Evolutionary conservation across 441 rosid genomes (phyloP).

Genomic region (Erysimum pusillum): DNA sequence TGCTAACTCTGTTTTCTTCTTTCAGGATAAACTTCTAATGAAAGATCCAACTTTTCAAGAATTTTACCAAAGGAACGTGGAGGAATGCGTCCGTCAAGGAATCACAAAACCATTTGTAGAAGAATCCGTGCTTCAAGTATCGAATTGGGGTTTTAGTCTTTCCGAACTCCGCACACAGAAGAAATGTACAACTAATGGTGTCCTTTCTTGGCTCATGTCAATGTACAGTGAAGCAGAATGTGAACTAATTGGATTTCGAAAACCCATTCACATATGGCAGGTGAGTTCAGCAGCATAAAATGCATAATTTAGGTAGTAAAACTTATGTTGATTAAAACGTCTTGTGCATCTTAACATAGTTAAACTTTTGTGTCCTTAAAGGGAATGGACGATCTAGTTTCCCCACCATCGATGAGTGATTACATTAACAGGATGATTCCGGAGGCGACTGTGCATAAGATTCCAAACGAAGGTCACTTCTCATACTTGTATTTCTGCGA

Average conservation of each 20-base stretch:
- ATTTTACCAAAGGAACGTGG: constrained; percentile 70
- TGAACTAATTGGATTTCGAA: constrained; percentile 61
- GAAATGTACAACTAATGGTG: constrained; percentile 61
- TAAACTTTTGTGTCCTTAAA: constrained; percentile 33
- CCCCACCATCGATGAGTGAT: constrained; percentile 75
- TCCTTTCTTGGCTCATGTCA: constrained; percentile 71
- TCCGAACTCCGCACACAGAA: constrained; percentile 63
- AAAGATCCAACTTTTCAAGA: constrained; percentile 58
- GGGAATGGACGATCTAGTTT: constrained; percentile 88
- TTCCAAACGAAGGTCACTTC: constrained; percentile 86
- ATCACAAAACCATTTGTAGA: constrained; percentile 63
- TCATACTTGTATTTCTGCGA: constrained; percentile 82
- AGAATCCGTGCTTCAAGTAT: constrained; percentile 64
- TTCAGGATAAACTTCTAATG: constrained; percentile 64
- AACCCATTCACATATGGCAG: constrained; percentile 83
- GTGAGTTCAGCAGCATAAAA: constrained; percentile 44
- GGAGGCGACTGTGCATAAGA: constrained; percentile 67
- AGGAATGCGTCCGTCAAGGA: constrained; percentile 75
- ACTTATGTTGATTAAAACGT: neutral
- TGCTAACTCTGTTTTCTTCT: constrained; percentile 30
- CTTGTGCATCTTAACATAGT: constrained; percentile 16
- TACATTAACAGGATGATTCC: constrained; percentile 79
- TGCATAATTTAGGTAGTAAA: neutral
- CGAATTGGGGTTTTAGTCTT: constrained; percentile 72
- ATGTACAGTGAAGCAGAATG: constrained; percentile 71